Evolutionary conservation across 345 rosid species (phyloP), one percentile per base, ranked within the genome.

Genomic region (Boechera retrofracta): DNA sequence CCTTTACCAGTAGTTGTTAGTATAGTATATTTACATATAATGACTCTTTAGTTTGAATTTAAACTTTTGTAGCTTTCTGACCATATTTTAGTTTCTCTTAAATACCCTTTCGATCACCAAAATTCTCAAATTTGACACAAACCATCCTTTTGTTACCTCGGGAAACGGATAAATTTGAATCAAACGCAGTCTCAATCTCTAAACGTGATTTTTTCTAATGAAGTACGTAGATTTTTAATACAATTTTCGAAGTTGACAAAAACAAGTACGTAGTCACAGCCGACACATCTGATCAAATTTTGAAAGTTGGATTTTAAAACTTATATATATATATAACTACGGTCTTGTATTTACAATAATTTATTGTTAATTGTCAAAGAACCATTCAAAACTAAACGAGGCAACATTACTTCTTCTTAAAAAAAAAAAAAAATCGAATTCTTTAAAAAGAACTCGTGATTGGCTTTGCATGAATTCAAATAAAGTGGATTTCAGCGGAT

Each of bases 21-120:
- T 54, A 24, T 71, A 21, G 4, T 33, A 21, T 21, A 1, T 21
- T 21, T 21, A 21, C 10, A 60, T 10, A 38, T 55, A 74, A 48
- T 7, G 35, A 29, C 33, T 38, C 80, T 71, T 70, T 63, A 64
- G 73, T 77, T 77, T 71, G 51, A 71, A 77, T 71, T 77, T 71
- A 51, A 77, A 77, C 1, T 29, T 71, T 64, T 57, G 68, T 57
- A 56, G 62, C 67, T 71, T 64, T 77, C n/a, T 64, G 72, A 63
- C 71, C 26, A 53, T 32, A 13, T 49, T 61, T 18, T 52, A 7
- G 56, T 12, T 52, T 76, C 54, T 61, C 74, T n/a, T 69, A 76
- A 69, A 61, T 63, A 61, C 75, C 63, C 69, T 76, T n/a, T 32
- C 26, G 6, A 42, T 9, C 35, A 60, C 53, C 60, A 55, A 38